Evolutionary conservation across 2,329 filamentous ascomycete genomes (phyloP), one percentile per base, ranked within the genome.

Genomic region (Claviceps fusiformis): DNA sequence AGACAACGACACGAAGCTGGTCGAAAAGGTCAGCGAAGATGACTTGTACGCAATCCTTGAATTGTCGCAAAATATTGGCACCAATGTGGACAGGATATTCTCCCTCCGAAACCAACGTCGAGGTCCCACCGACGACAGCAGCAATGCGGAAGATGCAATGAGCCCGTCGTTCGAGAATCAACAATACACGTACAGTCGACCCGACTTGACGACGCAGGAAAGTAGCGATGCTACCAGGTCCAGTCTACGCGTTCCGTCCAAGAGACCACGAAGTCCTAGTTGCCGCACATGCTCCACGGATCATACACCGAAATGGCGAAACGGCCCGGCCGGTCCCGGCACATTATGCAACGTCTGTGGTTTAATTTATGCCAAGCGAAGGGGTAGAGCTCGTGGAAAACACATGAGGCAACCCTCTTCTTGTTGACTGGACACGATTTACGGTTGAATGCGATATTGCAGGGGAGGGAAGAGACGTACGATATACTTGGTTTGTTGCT

Each of bases 271-370:
- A 19, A 54, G 52, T 50, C 48, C 80, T 24, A 57, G 54, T 1
- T 65, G 64, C 47, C 61, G 61, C 53, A 59, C 58, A 63, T 88
- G 85, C 68, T 85, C 86, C 65, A 79, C 84, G 62, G 82, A 83
- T 46, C 83, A 87, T 66, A 88, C 85, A n/a, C 85, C 85, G 24
- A 83, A 88, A 73, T 88, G 85, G 85, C 78, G 85, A 57, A 75
- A 83, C 62, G 85, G 85, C 37, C 85, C 85, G n/a, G 84, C 87
- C 64, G 85, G 85, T 49, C 84, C 83, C 47, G 75, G 84, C 58
- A 87, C 85, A 7, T 70, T 88, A 44, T 88, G 85, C 70, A 88
- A 88, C 70, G 84, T 85, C 9, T 88, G 85, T 63, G 85, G 85
- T 45, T 70, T 88, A 59, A 83, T 66, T 17, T 65, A 64, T 54